A percentile compares a stretch with the other conserved stretches of the same genome.
These are phyloP conservation scores for Xerocomus nothofagi DNA, from an alignment of 1,284 basidiomycete genomes.

Conservation along the genomic window DNA sequence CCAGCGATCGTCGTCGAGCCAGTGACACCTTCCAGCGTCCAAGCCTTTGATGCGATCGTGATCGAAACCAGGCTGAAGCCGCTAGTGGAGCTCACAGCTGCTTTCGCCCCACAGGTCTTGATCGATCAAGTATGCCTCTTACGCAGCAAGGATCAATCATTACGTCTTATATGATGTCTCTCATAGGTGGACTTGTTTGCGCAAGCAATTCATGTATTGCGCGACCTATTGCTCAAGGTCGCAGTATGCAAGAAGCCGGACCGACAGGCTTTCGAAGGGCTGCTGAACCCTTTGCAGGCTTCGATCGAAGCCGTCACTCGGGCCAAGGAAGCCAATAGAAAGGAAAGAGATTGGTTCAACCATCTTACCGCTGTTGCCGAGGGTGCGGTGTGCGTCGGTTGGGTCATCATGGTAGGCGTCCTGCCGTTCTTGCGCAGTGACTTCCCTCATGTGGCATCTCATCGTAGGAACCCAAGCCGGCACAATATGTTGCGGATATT, in stretches of 20 bases:
- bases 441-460: constrained; percentile 7
- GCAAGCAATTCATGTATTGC: constrained; percentile 70
- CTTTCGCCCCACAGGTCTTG: constrained; percentile 70
- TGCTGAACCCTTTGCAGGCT: constrained; percentile 74
- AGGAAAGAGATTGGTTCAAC: constrained; percentile 80
- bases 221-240: constrained; percentile 67
- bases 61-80: constrained; percentile 71
- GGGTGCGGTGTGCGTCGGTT: constrained; percentile 85
- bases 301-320: constrained; percentile 77
- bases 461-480: constrained; percentile 77
- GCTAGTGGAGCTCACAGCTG: constrained; percentile 73
- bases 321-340: constrained; percentile 81
- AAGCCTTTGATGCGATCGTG: constrained; percentile 76
- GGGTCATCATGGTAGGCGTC: constrained; percentile 80
- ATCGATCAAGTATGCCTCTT: constrained; percentile 70
- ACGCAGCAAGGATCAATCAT: not conserved
- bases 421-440: not conserved
- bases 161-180: constrained; percentile 5
- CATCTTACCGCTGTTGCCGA: constrained; percentile 84
- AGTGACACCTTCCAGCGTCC: constrained; percentile 59
- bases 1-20: constrained; percentile 37
- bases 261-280: constrained; percentile 53
- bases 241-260: constrained; percentile 82
- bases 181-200: constrained; percentile 68
- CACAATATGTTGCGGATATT: constrained; percentile 78